Base-by-base conservation (phyloP, 2,329 filamentous ascomycete species). In the Fonsecaea pugnacius region DNA sequence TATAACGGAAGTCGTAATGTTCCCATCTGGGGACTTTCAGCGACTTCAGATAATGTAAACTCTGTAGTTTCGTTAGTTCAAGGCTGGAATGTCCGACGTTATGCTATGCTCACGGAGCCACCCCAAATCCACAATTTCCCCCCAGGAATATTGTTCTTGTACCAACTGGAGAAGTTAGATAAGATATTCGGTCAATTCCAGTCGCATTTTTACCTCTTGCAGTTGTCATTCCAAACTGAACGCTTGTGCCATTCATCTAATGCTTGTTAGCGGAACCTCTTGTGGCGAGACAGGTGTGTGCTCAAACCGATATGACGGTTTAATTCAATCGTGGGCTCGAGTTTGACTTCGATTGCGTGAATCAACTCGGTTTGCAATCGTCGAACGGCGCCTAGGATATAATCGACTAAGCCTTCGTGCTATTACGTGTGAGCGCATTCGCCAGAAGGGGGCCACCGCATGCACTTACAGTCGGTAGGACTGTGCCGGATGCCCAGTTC, bases 1-100 rank as follows among this genome's bases (percentile, higher is more conserved):
- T 40, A 46, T 64, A 67, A 38, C 57, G 36, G 32, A 64, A 53
- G 38, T 61, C 51, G 50, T 67, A 67, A 46, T 67, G 64, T 43
- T 67, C 64, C 50, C 52, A 67, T 18, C 57, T 53, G 4, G 58
- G 57, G 14, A 50, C 33, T 18, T 67, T 64, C 32, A 64, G 61
- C 21, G 64, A 61, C 40, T 64, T 68, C 60, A 68, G 56, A 30
- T 61, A 68, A 40, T 68, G 66, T n/a, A n/a, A n/a, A n/a, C n/a
- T n/a, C n/a, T n/a, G n/a, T n/a, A n/a, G n/a, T n/a, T n/a, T n/a
- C n/a, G n/a, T n/a, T n/a, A n/a, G n/a, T n/a, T n/a, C n/a, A n/a
- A n/a, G n/a, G n/a, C n/a, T n/a, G n/a, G 32, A 68, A 27, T 10
- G 56, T 56, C 56, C 59, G 24, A 16, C n/a, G 24, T 5, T 27